Percentiles rank a stretch among this genome's conserved stretches.
These are phyloP conservation scores for Citrus hindsii DNA, from an alignment of 345 rosid genomes.

Conservation along the genomic window DNA sequence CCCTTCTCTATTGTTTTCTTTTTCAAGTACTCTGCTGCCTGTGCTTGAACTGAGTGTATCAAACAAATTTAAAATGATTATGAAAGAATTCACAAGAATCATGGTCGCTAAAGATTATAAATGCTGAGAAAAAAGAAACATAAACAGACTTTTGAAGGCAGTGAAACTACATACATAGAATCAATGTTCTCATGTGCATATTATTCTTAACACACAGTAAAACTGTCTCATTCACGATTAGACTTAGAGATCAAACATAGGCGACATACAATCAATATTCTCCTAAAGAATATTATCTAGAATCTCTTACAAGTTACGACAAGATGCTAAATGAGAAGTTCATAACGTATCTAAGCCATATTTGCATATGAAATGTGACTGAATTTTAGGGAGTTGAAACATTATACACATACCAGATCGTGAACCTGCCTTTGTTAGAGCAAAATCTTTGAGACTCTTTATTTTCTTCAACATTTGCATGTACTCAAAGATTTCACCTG, in stretches of 20 bases:
- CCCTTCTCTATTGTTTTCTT: conserved; percentile 38
- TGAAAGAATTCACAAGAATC: not conserved
- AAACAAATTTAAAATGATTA: conserved; percentile 3
- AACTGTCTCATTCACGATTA: too few species aligned
- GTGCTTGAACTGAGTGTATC: conserved; percentile 57
- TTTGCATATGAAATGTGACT: not conserved
- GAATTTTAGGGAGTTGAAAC: not conserved
- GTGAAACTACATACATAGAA: not conserved
- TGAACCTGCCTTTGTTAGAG: conserved; percentile 41
- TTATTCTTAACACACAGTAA: too few species aligned
- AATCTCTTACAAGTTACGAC: not conserved
- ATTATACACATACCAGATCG: conserved; percentile 46
- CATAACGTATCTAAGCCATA: not conserved
- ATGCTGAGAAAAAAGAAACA: not conserved
- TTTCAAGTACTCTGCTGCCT: conserved; percentile 59
- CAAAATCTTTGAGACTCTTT: conserved; percentile 49
- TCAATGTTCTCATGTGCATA: too few species aligned
- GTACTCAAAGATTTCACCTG: conserved; percentile 17
- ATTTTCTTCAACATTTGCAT: conserved; percentile 26
- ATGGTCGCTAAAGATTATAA: not conserved
- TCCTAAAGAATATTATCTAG: not conserved
- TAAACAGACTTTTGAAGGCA: not conserved
- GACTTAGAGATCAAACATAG: not conserved
- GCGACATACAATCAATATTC: not conserved
- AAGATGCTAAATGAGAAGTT: too few species aligned